Percentiles rank a stretch among this genome's conserved stretches.
phyloP scores from a whole-genome alignment of 176 grass and related monocot genomes.

The Juncus inflexus region DNA sequence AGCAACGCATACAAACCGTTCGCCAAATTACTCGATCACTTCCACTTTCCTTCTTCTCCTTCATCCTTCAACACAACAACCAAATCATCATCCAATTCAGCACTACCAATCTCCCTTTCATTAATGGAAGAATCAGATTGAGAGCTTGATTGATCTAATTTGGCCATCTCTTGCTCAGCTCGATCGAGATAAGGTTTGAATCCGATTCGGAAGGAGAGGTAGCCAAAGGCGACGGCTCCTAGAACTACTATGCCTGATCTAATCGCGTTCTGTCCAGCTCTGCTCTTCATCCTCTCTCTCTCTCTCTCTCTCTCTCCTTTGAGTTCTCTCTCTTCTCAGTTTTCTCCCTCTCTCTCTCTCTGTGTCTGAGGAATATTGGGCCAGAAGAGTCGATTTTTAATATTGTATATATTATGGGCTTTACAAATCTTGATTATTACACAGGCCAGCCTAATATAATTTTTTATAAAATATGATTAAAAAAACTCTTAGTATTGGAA shows the following conservation, averaged over 20 bases:
- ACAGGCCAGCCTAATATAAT: too few relatives aligned
- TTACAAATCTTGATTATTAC: too few relatives aligned
- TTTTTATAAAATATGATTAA: too few relatives aligned
- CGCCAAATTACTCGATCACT: too few relatives aligned
- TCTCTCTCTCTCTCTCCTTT: background rate
- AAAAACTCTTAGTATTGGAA: too few relatives aligned
- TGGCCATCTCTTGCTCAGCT: slow-evolving; percentile 44
- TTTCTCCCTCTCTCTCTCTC: background rate
- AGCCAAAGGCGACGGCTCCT: slow-evolving; percentile 61
- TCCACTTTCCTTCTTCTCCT: slow-evolving; percentile 3
- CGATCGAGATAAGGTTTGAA: slow-evolving; percentile 91
- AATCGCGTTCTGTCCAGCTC: slow-evolving; percentile 55
- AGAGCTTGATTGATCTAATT: slow-evolving; percentile 19
- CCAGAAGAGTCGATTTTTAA: too few relatives aligned
- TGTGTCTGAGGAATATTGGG: background rate
- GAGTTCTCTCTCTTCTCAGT: background rate
- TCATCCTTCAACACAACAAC: slow-evolving; percentile 13
- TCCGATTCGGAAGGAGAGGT: slow-evolving; percentile 71
- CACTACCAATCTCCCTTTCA: background rate
- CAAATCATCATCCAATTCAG: background rate
- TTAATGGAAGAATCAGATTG: background rate
- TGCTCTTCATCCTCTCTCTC: slow-evolving; percentile 26
- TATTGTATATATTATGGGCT: too few relatives aligned
- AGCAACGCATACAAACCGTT: too few relatives aligned
- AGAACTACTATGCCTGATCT: slow-evolving; percentile 78